phyloP scores from a whole-genome alignment of 2,329 filamentous ascomycete species.

The Fusarium duplospermum region DNA sequence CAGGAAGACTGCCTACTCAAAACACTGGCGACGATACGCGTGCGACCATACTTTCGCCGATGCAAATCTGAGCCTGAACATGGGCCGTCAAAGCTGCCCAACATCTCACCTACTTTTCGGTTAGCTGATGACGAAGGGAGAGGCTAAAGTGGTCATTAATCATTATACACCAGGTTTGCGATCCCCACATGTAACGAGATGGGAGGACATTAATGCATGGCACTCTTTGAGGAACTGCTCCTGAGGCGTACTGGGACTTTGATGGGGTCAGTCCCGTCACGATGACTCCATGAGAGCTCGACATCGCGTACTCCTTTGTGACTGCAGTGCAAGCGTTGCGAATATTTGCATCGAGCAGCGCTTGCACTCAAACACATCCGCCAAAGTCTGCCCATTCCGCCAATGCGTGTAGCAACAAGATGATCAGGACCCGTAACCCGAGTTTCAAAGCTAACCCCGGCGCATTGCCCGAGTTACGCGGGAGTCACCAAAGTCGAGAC shows the following conservation, averaged over 20 bases:
- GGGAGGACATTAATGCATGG: background rate
- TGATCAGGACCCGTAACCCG: background rate
- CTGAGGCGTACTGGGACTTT: background rate
- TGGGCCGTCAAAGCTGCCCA: background rate
- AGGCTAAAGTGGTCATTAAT: background rate
- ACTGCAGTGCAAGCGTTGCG: background rate
- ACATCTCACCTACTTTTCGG: background rate
- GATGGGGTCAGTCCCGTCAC: background rate
- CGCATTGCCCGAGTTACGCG: background rate
- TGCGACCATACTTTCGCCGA: background rate
- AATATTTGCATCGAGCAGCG: background rate
- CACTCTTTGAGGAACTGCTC: background rate
- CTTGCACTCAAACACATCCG: background rate
- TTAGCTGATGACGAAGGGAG: background rate
- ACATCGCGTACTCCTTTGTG: background rate
- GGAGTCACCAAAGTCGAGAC: background rate
- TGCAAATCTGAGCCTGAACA: background rate
- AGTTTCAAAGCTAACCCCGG: background rate
- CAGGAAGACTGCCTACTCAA: background rate
- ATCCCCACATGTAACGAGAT: background rate
- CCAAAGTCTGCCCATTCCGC: background rate
- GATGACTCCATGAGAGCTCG: background rate
- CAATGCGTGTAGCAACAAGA: background rate
- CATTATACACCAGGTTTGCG: background rate
- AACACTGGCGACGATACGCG: background rate